These are phyloP conservation scores for Calvatia gigantea DNA, from an alignment of 768 basidiomycete genomes.

Conservation along the genomic window DNA sequence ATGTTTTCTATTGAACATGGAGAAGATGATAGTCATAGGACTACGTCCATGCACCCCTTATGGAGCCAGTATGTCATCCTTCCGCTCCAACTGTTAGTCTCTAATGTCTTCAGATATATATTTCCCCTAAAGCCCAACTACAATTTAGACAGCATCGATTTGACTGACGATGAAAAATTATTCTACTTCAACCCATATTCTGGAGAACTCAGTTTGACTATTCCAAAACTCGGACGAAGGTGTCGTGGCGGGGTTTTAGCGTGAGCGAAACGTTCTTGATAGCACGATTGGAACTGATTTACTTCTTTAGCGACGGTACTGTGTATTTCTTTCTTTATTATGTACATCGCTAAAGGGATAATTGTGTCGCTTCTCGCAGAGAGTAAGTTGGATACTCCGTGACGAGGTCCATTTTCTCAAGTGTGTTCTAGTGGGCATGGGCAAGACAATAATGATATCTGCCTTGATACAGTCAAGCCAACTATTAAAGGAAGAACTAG, in stretches of 20 bases:
- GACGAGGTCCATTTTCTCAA: slow-evolving; percentile 1
- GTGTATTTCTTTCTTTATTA: slow-evolving; percentile 8
- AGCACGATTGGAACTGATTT: slow-evolving; percentile 3
- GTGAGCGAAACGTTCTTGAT: slow-evolving; percentile 36
- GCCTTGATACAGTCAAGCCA: slow-evolving; percentile 82
- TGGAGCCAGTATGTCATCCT: slow-evolving; percentile 77
- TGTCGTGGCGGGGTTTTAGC: slow-evolving; percentile 89
- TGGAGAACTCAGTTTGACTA: slow-evolving; percentile 81
- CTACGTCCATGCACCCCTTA: slow-evolving; percentile 81
- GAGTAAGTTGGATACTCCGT: slow-evolving; percentile 34
- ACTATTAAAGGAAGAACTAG: slow-evolving; percentile 36
- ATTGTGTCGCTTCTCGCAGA: slow-evolving; percentile 29
- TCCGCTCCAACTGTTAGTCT: slow-evolving; percentile 10
- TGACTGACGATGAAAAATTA: slow-evolving; percentile 71
- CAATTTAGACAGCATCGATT: slow-evolving; percentile 61
- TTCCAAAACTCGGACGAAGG: slow-evolving; percentile 76
- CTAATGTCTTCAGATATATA: slow-evolving; percentile 49
- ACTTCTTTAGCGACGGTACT: slow-evolving; percentile 36
- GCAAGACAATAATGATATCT: slow-evolving; percentile 92
- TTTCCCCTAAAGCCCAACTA: slow-evolving; percentile 59
- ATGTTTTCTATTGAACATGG: slow-evolving; percentile 87
- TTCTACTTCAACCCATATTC: slow-evolving; percentile 94
- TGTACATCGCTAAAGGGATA: neutral
- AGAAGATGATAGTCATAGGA: slow-evolving; percentile 62
- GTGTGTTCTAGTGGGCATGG: slow-evolving; percentile 76